phyloP scores from a whole-genome alignment of 2,329 filamentous ascomycete species.

The Aspergillus puulaauensis region DNA sequence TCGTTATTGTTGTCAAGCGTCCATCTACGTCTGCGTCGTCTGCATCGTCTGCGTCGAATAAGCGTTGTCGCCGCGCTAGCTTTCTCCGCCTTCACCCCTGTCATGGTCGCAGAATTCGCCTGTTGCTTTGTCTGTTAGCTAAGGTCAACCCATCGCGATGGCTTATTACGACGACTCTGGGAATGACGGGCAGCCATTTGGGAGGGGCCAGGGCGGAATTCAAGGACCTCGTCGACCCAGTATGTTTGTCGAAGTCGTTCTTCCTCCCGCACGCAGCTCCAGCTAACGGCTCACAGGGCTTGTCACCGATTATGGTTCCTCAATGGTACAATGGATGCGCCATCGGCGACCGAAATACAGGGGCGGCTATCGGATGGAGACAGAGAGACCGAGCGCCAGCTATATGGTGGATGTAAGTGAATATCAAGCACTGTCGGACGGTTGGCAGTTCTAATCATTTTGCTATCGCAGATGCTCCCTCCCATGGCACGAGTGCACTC shows the following conservation, averaged over 20 bases:
- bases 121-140: slow-evolving; percentile 11
- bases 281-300: slow-evolving; percentile 59
- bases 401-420: slow-evolving; percentile 82
- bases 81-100: slow-evolving; percentile 8
- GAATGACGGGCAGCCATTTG: slow-evolving; percentile 33
- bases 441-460: slow-evolving; percentile 4
- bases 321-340: slow-evolving; percentile 87
- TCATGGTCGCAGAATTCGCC: slow-evolving; percentile 20
- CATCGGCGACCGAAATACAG: slow-evolving; percentile 75
- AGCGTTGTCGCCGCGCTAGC: neutral
- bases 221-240: slow-evolving; percentile 42
- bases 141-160: slow-evolving; percentile 25
- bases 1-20: neutral
- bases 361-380: slow-evolving; percentile 68
- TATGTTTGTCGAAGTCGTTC: slow-evolving; percentile 22
- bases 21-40: neutral
- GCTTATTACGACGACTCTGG: slow-evolving; percentile 41
- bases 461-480: slow-evolving; percentile 69
- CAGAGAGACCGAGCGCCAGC: slow-evolving; percentile 80
- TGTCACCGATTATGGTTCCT: slow-evolving; percentile 90
- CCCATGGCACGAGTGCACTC: slow-evolving; percentile 72
- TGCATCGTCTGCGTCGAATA: too few relatives aligned
- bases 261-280: neutral
- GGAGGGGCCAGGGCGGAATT: slow-evolving; percentile 32
- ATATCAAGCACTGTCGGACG: neutral